Percentiles rank a stretch among this genome's conserved stretches.
Evolutionary conservation across 192 early-diverging fungal species (phyloP).

Genomic region (Funneliformis mosseae): DNA sequence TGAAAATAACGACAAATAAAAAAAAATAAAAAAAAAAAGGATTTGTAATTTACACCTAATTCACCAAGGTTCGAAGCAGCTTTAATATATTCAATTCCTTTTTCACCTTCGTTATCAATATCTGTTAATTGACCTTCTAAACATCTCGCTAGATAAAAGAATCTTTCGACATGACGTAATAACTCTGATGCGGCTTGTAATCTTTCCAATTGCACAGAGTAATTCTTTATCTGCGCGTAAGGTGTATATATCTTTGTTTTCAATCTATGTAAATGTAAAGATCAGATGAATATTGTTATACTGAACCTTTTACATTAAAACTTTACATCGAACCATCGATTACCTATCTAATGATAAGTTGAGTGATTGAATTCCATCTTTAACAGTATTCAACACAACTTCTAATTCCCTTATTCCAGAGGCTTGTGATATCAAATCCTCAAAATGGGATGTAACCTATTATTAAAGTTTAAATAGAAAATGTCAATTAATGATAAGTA

Average conservation of each 20-base stretch:
- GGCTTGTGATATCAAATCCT: constrained; percentile 68
- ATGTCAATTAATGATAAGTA: background rate
- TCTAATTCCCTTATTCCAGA: constrained; percentile 67
- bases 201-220: constrained; percentile 63
- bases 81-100: constrained; percentile 48
- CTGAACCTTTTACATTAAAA: background rate
- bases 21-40: background rate
- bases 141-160: constrained; percentile 61
- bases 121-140: constrained; percentile 59
- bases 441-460: constrained; percentile 70
- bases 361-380: constrained; percentile 53
- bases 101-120: constrained; percentile 35
- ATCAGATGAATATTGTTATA: background rate
- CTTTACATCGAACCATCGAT: background rate
- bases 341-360: constrained; percentile 62
- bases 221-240: constrained; percentile 60
- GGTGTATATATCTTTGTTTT: constrained; percentile 60
- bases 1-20: background rate
- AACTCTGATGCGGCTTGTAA: constrained; percentile 63
- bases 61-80: constrained; percentile 63
- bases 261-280: constrained; percentile 43
- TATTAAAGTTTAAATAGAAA: background rate
- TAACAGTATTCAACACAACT: constrained; percentile 51
- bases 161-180: constrained; percentile 60
- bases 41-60: constrained; percentile 50